Evolutionary conservation across 2,329 filamentous ascomycete genomes (phyloP), one percentile per base, ranked within the genome.

Genomic region (Cylindrodendrum hubeiense): DNA sequence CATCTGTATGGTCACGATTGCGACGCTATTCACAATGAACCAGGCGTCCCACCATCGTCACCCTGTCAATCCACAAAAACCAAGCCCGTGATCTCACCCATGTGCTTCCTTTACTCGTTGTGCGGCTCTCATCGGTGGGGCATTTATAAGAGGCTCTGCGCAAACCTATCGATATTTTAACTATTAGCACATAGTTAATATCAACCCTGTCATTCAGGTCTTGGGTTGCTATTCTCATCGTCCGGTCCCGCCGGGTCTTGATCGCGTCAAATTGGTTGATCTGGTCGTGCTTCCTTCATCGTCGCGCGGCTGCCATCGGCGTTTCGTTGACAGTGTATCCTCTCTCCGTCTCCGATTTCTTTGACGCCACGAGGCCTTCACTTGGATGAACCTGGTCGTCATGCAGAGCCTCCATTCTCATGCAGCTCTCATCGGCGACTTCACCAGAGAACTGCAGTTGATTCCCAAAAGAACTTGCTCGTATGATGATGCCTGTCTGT

Each of bases 101-200:
- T 68, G 47, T 53, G 43, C 60, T 66, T 51, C 62, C 63, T 58
- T 58, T 71, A 34, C 58, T 59, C 73, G 66, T 63, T 54, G 56
- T 69, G 66, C 68, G 63, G 70, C 70, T 71, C 68, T 54, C 57
- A 21, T 63, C 49, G 41, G 61, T 51, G 55, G 61, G 61, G 51
- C 62, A 46, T 33, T 56, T 39, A 53, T 57, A 39, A 66, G 71
- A 74, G 65, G 68, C 70, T 71, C 60, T 74, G 65, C 53, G 49
- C 44, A 55, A 59, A 54, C 51, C 70, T 52, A 43, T 67, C 63
- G 56, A 50, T 69, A 58, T 44, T 47, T 53, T 66, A 67, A 58
- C 47, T 53, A 74, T 74, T 74, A 74, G 70, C 67, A 71, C 71
- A 74, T 74, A 65, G 57, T 68, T 69, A 63, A 56, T 51, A 62